phyloP scores from a whole-genome alignment of 1,284 basidiomycete genomes.

The Prillingera fragicola region DNA sequence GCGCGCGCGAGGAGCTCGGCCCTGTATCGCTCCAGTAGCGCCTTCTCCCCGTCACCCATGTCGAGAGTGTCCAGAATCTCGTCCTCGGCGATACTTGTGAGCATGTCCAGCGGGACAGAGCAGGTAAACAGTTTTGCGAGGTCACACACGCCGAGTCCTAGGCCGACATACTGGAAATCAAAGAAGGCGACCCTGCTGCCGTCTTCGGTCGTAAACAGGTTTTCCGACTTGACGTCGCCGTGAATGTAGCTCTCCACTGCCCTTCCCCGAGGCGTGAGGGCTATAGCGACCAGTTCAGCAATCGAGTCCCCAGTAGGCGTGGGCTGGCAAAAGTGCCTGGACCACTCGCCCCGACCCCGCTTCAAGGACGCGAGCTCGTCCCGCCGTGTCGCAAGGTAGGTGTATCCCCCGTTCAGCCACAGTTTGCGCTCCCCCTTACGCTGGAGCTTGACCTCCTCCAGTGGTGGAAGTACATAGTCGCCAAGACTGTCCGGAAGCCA shows the following conservation, averaged over 20 bases:
- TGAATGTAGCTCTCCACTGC: conserved; percentile 9
- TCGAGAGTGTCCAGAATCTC: neutral
- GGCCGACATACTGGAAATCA: conserved; percentile 20
- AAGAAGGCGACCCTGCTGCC: conserved; percentile 11
- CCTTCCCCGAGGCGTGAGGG: conserved; percentile 7
- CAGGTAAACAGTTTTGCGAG: conserved; percentile 21
- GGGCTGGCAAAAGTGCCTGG: neutral
- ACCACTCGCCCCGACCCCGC: conserved; percentile 8
- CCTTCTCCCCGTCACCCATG: neutral
- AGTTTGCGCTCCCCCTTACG: conserved; percentile 2
- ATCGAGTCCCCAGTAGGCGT: neutral
- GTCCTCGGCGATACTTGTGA: too few species aligned
- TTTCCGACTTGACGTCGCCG: conserved; percentile 20
- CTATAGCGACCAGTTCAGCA: conserved; percentile 3
- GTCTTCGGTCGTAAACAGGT: conserved; percentile 7
- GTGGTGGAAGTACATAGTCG: conserved; percentile 4
- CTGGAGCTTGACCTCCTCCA: neutral
- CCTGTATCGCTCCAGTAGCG: neutral
- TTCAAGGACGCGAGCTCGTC: conserved; percentile 7
- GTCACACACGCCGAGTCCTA: conserved; percentile 17
- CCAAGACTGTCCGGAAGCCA: neutral
- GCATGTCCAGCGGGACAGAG: conserved; percentile 8
- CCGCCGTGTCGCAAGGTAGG: conserved; percentile 16
- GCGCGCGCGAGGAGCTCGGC: too few species aligned
- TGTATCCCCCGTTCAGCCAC: conserved; percentile 20